Evolutionary conservation across 2,329 filamentous ascomycete species (phyloP), one percentile per base, ranked within the genome.

Genomic region (Dothideomycetes sp.): DNA sequence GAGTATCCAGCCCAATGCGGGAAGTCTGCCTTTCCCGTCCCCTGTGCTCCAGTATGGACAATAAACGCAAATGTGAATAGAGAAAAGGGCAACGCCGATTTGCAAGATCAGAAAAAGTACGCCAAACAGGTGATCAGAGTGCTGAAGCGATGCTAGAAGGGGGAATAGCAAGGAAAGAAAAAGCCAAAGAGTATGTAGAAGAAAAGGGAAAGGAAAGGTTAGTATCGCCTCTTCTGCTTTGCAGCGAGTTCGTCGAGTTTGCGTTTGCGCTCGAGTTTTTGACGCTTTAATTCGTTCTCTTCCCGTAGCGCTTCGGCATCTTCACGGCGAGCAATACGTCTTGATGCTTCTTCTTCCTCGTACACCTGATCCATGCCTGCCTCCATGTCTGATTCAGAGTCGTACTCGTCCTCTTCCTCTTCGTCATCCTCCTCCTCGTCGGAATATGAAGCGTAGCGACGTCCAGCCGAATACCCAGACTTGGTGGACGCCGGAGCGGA

Each of bases 381-480:
- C 58, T 87, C 82, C 80, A 87, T 87, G 51, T 85, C 83, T 5
- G 80, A 84, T 5, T 58, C 76, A 41, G 82, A 81, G 1, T 76
- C 79, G 3, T 67, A 71, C 33, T 67, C 69, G 22, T 82, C 77
- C 30, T 81, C 77, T 7, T 82, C 77, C 13, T 77, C 69, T 15
- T 71, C 65, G 29, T 73, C 69, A 5, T 64, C 61, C 3, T 66
- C 67, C 18, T 68, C 66, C 45, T 56, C 51, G 47, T 55, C 59
- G 33, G 52, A 62, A 58, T 52, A 64, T 45, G 47, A 54, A 23
- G 50, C 64, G 48, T 64, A 68, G 27, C 62, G 49, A 28, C 18
- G 32, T 30, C 32, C 32, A 22, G 18, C 32, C 9, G 16, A 18
- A 15, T 36, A 34, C 12, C 28, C 60, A 59, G 41, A 57, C 37